Evolutionary conservation across 2,329 filamentous ascomycete species (phyloP).

Genomic region (Pezicula rhizophila): DNA sequence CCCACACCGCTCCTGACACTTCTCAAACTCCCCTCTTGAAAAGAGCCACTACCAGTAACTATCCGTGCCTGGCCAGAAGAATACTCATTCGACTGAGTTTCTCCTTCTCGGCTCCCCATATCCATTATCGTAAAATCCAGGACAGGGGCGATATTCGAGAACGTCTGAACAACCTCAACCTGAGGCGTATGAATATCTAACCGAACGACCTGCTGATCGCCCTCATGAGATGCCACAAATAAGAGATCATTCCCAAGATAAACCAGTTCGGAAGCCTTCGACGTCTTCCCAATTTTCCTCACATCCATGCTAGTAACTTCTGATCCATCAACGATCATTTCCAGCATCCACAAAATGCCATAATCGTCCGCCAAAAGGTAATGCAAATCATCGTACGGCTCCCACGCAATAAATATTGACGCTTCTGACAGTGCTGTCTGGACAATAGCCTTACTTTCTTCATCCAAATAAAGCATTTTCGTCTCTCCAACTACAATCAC

Average conservation of each 20-base stretch:
- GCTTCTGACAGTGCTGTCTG: conserved; percentile 63
- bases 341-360: conserved; percentile 77
- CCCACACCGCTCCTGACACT: conserved; percentile 93
- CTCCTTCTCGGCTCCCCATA: conserved; percentile 77
- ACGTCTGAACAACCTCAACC: conserved; percentile 65
- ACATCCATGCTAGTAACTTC: conserved; percentile 70
- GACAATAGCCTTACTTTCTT: conserved; percentile 61
- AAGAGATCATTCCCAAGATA: conserved; percentile 69
- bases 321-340: conserved; percentile 61
- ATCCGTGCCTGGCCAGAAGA: conserved; percentile 92
- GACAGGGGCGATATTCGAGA: conserved; percentile 83
- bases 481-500: conserved; percentile 74
- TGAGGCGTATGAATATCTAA: conserved; percentile 43
- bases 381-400: conserved; percentile 70
- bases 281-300: conserved; percentile 57
- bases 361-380: conserved; percentile 93
- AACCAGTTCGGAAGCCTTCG: conserved; percentile 70
- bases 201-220: conserved; percentile 78
- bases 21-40: conserved; percentile 78
- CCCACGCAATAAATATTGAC: conserved; percentile 89
- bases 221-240: conserved; percentile 88
- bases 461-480: conserved; percentile 78
- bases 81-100: conserved; percentile 79
- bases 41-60: conserved; percentile 87
- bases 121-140: conserved; percentile 96